phyloP scores from a whole-genome alignment of 106 monocot species.

The Dactylorhiza incarnata region DNA sequence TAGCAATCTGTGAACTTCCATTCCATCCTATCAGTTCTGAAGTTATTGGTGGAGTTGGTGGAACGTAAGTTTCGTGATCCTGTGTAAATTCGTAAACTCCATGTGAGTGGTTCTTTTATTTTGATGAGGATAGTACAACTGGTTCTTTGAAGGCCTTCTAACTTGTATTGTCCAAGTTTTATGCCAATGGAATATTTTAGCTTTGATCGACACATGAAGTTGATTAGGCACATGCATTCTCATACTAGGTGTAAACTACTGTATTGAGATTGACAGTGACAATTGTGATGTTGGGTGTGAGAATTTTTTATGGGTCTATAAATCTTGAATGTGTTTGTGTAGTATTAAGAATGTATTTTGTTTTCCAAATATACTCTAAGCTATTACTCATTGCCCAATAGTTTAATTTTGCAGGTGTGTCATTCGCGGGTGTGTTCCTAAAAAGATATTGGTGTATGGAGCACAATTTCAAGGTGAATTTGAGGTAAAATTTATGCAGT shows the following conservation, averaged over 20 bases:
- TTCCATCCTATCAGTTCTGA: slow-evolving; percentile 98
- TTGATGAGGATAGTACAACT: neutral
- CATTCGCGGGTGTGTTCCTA: slow-evolving; percentile 98
- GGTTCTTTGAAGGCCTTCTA: neutral
- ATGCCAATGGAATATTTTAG: too few relatives aligned
- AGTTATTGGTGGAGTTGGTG: slow-evolving; percentile 80
- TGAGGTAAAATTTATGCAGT: slow-evolving; percentile 42
- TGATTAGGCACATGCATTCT: too few relatives aligned
- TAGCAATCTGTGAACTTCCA: slow-evolving; percentile 97
- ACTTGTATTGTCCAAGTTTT: neutral
- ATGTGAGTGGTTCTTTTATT: neutral
- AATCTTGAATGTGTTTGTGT: neutral
- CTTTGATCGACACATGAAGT: too few relatives aligned
- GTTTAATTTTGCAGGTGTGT: slow-evolving; percentile 65
- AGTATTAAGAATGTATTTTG: neutral
- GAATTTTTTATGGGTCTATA: neutral
- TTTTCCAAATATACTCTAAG: neutral
- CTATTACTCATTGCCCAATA: slow-evolving; percentile 2
- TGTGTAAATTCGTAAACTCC: neutral
- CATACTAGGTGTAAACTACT: too few relatives aligned
- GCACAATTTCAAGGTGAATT: slow-evolving; percentile 85
- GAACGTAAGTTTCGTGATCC: slow-evolving; percentile 65
- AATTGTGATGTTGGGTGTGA: too few relatives aligned
- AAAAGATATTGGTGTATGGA: slow-evolving; percentile 97
- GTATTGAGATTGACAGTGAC: too few relatives aligned